Conservation (phyloP, 73 alveolate genomes). For the Paramecium biaurelia region DNA sequence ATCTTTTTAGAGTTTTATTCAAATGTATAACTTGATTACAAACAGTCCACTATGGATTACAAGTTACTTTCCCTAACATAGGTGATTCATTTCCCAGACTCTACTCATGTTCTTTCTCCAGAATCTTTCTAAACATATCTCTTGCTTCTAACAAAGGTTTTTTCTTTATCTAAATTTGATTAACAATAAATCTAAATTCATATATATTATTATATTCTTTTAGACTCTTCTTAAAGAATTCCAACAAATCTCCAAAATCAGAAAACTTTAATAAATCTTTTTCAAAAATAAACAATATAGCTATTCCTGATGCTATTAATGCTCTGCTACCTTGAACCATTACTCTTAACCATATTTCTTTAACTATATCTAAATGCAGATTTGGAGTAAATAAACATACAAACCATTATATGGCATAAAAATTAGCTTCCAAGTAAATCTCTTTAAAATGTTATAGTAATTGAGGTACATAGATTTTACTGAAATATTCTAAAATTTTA, state of each 20-base stretch:
- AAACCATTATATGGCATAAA: constrained; percentile 73
- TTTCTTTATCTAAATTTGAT: not conserved
- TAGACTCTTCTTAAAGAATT: not conserved
- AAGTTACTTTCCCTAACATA: not conserved
- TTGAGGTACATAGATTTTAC: constrained; percentile 51
- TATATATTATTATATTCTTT: not conserved
- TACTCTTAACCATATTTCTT: constrained; percentile 31
- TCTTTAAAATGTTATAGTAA: constrained; percentile 58
- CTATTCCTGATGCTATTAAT: not conserved
- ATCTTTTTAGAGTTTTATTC: constrained; percentile 9
- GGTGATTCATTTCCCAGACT: not conserved
- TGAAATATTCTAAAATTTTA: constrained; percentile 44
- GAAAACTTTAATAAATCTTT: constrained; percentile 3
- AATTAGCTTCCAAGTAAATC: constrained; percentile 68
- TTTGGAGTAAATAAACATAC: constrained; percentile 75
- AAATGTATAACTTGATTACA: not conserved
- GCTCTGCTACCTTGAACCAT: constrained; percentile 2
- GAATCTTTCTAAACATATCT: not conserved
- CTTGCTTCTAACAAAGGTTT: not conserved
- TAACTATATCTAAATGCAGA: constrained; percentile 27
- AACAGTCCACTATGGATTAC: constrained; percentile 26
- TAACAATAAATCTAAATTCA: not conserved
- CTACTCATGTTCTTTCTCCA: constrained; percentile 10
- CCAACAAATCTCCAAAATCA: constrained; percentile 40
- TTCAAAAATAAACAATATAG: not conserved